Base-by-base conservation (phyloP, 345 rosid genomes). In the Boechera stricta region DNA sequence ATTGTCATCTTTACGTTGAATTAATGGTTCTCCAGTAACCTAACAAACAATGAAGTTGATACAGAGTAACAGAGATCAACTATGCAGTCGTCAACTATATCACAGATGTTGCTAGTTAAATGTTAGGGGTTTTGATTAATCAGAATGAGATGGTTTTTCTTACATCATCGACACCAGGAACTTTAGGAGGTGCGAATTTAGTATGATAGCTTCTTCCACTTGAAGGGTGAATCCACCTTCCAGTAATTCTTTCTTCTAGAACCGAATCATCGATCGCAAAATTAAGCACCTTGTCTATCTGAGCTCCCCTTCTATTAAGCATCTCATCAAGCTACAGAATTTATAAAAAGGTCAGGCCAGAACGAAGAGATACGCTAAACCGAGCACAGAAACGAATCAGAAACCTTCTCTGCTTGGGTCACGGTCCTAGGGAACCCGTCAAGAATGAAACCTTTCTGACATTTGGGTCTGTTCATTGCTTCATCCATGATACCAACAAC, bases 151-250 rank as follows among this genome's bases (percentile, higher is more conserved):
- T 8, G 28, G 3, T 26, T 74, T 49, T 49, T 36, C 88, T 92
- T 86, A 94, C 98, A 89, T 94, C 99, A 77, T 95, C 98, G 10
- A 81, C 48, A 7, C 96, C 97, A 0, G 86, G 86, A 81, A 71
- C 87, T 87, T 90, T 90, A 26, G 98, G 89, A 83, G 98, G 98
- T 15, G 97, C 89, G 59, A 86, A 94, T 77, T 88, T 94, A 7
- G 90, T 84, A 72, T 92, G 98, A 69, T 92, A 94, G 61, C 91
- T 84, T 81, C 98, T 90, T 41, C 98, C 98, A 85, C 98, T 94
- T 10, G 91, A 85, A 81, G 98, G 97, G 73, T 94, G 98, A 67
- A 94, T 87, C 98, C 98, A 94, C 78, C 98, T 90, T 55, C 96
- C 98, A 18, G 98, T 92, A 42, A 94, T 90, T 82, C 98, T 89